Base-by-base conservation (phyloP, 2,329 filamentous ascomycete genomes). In the Fusarium fracticaudum region DNA sequence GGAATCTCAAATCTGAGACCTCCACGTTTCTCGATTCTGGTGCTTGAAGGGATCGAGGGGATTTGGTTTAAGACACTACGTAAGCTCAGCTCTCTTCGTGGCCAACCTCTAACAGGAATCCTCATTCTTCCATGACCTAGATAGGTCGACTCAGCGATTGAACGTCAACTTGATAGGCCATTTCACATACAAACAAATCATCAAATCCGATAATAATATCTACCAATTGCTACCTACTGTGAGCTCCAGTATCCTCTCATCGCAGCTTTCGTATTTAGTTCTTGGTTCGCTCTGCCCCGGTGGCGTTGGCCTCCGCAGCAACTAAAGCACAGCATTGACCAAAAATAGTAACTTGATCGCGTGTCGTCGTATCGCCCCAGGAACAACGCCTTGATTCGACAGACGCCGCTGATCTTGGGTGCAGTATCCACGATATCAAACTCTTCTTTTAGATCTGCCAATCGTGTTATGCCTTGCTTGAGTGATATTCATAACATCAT, bases 311-410 rank as follows among this genome's bases (percentile, higher is more conserved):
- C 65, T 60, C 54, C 41, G 33, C 37, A 41, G 29, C 51, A 9
- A 55, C 62, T 37, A 62, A 64, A 62, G 38, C 60, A 62, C 37
- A 31, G 35, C 31, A 61, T 29, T 33, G 51, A 38, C 67, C 65
- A 78, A 78, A 78, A 78, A 78, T 78, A 77, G 76, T 69, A 70
- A 60, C 38, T 20, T 69, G 67, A 60, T 78, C 76, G 69, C 71
- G 76, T 78, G 76, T 71, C 53, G 24, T 65, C 57, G 64, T 72
- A 69, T 74, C 60, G 68, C 55, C 45, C 64, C 68, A 74, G 60
- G 67, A 75, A 73, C 72, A 67, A 35, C 37, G 57, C 50, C 60
- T 63, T 66, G 64, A 71, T 71, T 74, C 40, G 60, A 44, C 47
- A 40, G 53, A 58, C 44, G 18, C 41, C n/a, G 51, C 60, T 59